Conservation (phyloP, 2,329 filamentous ascomycete genomes). For the Xylariaceae sp. region DNA sequence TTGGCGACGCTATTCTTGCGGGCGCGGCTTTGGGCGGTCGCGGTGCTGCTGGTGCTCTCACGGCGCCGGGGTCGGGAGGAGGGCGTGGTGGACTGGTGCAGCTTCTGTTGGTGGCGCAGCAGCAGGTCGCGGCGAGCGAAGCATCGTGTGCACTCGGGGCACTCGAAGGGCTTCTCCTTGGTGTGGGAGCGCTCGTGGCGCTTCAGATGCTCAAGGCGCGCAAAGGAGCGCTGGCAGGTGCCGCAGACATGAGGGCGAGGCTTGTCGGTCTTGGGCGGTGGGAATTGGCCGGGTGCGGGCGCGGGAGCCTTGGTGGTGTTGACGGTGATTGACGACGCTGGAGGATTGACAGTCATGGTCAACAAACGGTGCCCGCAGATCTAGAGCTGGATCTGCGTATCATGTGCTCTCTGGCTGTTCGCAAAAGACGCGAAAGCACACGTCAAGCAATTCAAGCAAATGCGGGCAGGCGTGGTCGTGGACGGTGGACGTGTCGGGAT, state of each 20-base stretch:
- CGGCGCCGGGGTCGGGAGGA: conserved; percentile 82
- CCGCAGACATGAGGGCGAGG: conserved; percentile 90
- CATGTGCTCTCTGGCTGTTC: neutral
- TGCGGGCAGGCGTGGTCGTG: too few relatives aligned
- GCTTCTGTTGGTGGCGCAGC: conserved; percentile 94
- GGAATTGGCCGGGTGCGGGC: conserved; percentile 46
- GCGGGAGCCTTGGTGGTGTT: conserved; percentile 30
- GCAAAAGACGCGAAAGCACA: too few relatives aligned
- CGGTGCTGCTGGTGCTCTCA: conserved; percentile 78
- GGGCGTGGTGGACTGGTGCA: conserved; percentile 88
- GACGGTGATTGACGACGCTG: conserved; percentile 40
- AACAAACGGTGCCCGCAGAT: conserved; percentile 11
- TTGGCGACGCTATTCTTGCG: conserved; percentile 89
- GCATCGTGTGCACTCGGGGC: conserved; percentile 88
- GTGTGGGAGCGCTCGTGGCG: conserved; percentile 74
- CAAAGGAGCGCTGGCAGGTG: conserved; percentile 90
- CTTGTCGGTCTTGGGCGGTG: conserved; percentile 94
- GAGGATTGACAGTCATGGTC: conserved; percentile 22
- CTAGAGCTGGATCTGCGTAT: neutral
- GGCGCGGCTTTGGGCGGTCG: conserved; percentile 67
- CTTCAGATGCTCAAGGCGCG: conserved; percentile 92
- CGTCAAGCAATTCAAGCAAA: too few relatives aligned
- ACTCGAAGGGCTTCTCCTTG: conserved; percentile 96
- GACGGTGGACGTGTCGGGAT: neutral
- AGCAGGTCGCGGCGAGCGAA: conserved; percentile 92